Evolutionary conservation across 768 basidiomycete genomes (phyloP), one percentile per base, ranked within the genome.

Genomic region (Hygrocybe punicea): DNA sequence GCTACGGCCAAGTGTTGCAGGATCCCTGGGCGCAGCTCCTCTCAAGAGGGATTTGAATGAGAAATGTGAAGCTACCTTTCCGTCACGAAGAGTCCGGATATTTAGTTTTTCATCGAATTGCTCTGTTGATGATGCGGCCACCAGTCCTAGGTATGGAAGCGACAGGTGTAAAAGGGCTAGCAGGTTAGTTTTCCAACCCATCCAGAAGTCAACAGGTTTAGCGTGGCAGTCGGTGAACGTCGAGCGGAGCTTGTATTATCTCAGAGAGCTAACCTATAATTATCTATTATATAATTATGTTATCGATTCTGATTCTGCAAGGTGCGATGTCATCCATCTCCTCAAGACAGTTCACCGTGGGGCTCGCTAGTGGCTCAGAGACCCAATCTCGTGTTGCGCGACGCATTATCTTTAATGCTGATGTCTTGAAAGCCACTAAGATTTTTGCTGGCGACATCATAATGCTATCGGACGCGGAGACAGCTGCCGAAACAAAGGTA

Each of bases 41-140:
- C 75, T 71, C 48, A 87, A 68, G 11, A 83, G 57, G 0, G 88
- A 91, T 24, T 74, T 84, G 71, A 98, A 98, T 1, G 86, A 80
- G 74, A 98, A 97, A 29, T 80, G 79, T 1, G 92, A 81, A 0
- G 83, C 80, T 37, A 98, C 84, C 67, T 86, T 89, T 50, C 95
- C 96, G 68, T 98, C 91, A 6, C 79, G 75, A 34, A 97, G 79
- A 1, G 91, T 67, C 37, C 69, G 73, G 33, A 83, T 65, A 8
- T 67, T 65, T 14, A 83, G 65, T 46, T 74, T 59, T 63, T 83
- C 81, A 48, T 78, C 65, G 58, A 85, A 86, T 21, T 70, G 63
- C 70, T 86, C 85, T 2, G 49, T 50, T 49, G 46, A 59, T 25
- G 54, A 65, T 24, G 56, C 67, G 61, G 63, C 39, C 9, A 57